A percentile compares a stretch with the other conserved stretches of the same genome.
Conservation (phyloP, 352 stramenopile species). For the Phytopythium kandeliae region DNA sequence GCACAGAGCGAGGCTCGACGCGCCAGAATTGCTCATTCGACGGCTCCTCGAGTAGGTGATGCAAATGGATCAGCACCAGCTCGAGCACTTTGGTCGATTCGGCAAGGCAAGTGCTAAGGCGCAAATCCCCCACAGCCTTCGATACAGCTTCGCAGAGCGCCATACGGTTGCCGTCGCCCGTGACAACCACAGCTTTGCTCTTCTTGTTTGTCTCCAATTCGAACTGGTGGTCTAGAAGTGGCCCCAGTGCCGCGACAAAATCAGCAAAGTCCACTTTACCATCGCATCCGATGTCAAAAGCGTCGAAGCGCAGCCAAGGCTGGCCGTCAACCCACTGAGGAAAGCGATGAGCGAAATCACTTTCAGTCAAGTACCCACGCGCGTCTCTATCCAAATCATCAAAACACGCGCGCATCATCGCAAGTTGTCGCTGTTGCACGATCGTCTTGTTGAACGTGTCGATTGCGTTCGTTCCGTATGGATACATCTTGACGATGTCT, state of each 20-base stretch:
- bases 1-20: slow-evolving; percentile 14
- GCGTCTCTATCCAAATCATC: slow-evolving; percentile 27
- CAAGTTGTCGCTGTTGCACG: slow-evolving; percentile 35
- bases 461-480: slow-evolving; percentile 45
- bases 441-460: slow-evolving; percentile 44
- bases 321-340: slow-evolving; percentile 12
- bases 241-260: slow-evolving; percentile 50
- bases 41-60: slow-evolving; percentile 37
- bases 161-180: background rate
- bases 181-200: background rate
- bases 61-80: slow-evolving; percentile 18
- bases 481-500: slow-evolving; percentile 44
- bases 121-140: slow-evolving; percentile 28
- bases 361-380: slow-evolving; percentile 26
- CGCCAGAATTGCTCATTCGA: slow-evolving; percentile 25
- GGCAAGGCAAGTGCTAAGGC: slow-evolving; percentile 16
- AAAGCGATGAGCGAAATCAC: slow-evolving; percentile 18
- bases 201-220: slow-evolving; percentile 14
- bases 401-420: slow-evolving; percentile 42
- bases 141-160: slow-evolving; percentile 42
- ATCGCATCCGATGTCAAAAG: slow-evolving; percentile 50
- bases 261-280: slow-evolving; percentile 41
- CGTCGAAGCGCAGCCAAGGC: slow-evolving; percentile 34
- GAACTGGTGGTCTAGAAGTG: slow-evolving; percentile 45
- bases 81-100: slow-evolving; percentile 21